These are phyloP conservation scores for Pleurotus platypus DNA, from an alignment of 768 basidiomycete species.

Conservation along the genomic window DNA sequence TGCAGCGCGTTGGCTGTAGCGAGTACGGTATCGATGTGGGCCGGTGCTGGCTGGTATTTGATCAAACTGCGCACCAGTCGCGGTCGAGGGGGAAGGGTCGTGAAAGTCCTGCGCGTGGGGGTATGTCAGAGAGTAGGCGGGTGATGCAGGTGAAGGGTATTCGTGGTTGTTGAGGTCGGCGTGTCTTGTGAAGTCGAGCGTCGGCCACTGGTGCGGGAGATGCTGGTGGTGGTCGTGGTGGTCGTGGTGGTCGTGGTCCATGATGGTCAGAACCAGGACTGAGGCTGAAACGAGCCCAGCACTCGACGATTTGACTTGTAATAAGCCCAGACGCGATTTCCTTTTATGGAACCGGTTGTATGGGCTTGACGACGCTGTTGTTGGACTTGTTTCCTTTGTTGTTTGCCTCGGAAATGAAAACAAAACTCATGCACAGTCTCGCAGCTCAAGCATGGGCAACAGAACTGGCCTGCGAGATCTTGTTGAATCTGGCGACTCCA, in stretches of 20 bases:
- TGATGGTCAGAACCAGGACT: not conserved
- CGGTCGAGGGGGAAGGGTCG: constrained; percentile 1
- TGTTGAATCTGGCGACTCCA: not conserved
- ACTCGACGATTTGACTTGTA: constrained; percentile 1
- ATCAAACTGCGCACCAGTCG: constrained; percentile 18
- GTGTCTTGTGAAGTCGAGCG: constrained; percentile 5
- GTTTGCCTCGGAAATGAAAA: constrained; percentile 4
- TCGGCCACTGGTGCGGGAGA: not conserved
- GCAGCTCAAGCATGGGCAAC: constrained; percentile 1
- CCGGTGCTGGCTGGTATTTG: constrained; percentile 53
- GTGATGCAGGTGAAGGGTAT: constrained; percentile 8
- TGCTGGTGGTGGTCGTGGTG: constrained; percentile 5
- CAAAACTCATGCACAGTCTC: constrained; percentile 1
- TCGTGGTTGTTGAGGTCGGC: constrained; percentile 1
- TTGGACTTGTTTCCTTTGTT: constrained; percentile 3
- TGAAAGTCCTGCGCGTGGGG: not conserved
- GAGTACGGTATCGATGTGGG: constrained; percentile 43
- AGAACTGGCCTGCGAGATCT: constrained; percentile 2
- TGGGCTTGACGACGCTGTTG: constrained; percentile 4
- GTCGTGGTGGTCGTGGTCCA: constrained; percentile 2
- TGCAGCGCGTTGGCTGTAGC: constrained; percentile 33
- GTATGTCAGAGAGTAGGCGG: constrained; percentile 2
- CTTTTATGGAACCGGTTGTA: not conserved
- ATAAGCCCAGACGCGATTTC: constrained; percentile 3
- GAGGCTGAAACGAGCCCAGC: not conserved